These are phyloP conservation scores for Aegilops tauschii DNA, from an alignment of 176 grass and related monocot genomes.

Conservation along the genomic window DNA sequence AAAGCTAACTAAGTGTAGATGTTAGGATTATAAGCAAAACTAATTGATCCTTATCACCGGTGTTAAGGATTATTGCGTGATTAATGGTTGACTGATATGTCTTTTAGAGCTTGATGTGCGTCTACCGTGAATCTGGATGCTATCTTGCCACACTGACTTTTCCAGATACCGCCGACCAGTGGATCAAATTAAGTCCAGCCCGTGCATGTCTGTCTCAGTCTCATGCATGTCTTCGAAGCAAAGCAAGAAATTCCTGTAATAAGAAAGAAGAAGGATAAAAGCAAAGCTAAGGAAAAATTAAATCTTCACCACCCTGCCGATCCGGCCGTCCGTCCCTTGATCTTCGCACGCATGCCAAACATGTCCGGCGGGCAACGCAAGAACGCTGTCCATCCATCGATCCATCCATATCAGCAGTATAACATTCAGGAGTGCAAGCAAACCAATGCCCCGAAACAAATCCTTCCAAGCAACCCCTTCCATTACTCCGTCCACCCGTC, in stretches of 20 bases:
- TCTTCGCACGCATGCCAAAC: not conserved
- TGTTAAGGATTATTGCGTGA: too few relatives aligned
- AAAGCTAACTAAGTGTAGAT: too few relatives aligned
- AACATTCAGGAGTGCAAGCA: constrained; percentile 47
- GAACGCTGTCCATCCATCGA: not conserved
- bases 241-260: not conserved
- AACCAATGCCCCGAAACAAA: constrained; percentile 28
- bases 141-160: too few relatives aligned
- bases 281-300: not conserved
- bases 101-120: too few relatives aligned
- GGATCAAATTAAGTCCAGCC: not conserved
- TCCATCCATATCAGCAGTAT: not conserved
- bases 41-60: too few relatives aligned
- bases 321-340: not conserved
- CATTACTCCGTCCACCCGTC: not conserved
- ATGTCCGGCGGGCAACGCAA: constrained; percentile 5
- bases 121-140: too few relatives aligned
- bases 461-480: constrained; percentile 48
- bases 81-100: too few relatives aligned
- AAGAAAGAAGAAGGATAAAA: not conserved
- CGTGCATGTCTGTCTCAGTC: not conserved
- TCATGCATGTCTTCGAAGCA: constrained; percentile 4
- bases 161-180: not conserved
- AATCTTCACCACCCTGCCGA: not conserved
- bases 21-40: too few relatives aligned